A percentile compares a stretch with the other conserved stretches of the same genome.
Evolutionary conservation across 2,329 filamentous ascomycete genomes (phyloP).

Genomic region (Trichoderma sp.): DNA sequence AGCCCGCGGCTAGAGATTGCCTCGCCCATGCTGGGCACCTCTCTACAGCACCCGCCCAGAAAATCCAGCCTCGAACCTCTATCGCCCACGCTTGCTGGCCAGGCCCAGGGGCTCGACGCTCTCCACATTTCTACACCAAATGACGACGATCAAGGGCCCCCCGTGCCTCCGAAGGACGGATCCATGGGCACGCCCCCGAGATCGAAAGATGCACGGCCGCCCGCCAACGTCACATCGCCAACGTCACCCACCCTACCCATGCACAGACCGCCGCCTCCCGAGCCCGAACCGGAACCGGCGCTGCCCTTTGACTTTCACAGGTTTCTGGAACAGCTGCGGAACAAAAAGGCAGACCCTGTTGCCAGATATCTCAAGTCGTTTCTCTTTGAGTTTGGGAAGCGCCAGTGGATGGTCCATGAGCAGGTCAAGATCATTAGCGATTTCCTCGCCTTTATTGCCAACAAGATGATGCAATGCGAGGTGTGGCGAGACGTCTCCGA

Average conservation of each 20-base stretch:
- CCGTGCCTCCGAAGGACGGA: conserved; percentile 63
- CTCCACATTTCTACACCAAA: conserved; percentile 47
- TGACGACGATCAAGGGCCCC: conserved; percentile 54
- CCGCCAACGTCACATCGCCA: conserved; percentile 40
- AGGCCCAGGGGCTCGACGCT: conserved; percentile 52
- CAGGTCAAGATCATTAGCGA: conserved; percentile 99
- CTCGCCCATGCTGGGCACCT: conserved; percentile 71
- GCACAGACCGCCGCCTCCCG: conserved; percentile 69
- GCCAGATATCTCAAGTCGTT: conserved; percentile 96
- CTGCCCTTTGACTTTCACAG: conserved; percentile 96
- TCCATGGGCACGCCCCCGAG: conserved; percentile 46
- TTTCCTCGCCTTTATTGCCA: conserved; percentile 93
- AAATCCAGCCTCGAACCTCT: conserved; percentile 83
- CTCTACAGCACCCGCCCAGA: conserved; percentile 73
- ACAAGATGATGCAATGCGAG: conserved; percentile 97
- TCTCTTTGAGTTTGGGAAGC: conserved; percentile 89
- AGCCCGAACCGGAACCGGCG: conserved; percentile 76
- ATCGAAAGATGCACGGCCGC: conserved; percentile 44
- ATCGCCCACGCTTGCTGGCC: conserved; percentile 53
- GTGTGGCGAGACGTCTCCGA: conserved; percentile 96
- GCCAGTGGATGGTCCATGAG: conserved; percentile 99
- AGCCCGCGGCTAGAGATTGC: conserved; percentile 82
- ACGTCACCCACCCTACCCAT: conserved; percentile 54
- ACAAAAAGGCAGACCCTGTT: conserved; percentile 96
- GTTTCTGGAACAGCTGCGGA: conserved; percentile 91